Evolutionary conservation across 1,284 basidiomycete genomes (phyloP).

Genomic region (Trametes polyzona): DNA sequence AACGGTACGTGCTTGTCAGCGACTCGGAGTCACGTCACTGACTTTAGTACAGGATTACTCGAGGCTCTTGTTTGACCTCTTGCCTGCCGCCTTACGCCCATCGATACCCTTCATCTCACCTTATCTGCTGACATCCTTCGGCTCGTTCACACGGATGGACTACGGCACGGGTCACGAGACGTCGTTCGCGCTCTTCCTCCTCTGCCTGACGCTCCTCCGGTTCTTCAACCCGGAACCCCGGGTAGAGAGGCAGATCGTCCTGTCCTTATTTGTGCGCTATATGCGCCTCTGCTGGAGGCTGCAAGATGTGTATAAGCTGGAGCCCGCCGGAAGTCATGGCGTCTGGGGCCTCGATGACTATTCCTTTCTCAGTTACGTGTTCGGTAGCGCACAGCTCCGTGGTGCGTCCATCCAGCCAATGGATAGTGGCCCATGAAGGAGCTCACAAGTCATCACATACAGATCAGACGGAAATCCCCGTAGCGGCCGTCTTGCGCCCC

Average conservation of each 20-base stretch:
- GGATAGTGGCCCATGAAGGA: too few relatives aligned
- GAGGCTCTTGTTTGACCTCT: slow-evolving; percentile 59
- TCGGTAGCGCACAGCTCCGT: slow-evolving; percentile 90
- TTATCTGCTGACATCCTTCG: slow-evolving; percentile 87
- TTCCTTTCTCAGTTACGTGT: slow-evolving; percentile 88
- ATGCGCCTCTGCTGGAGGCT: slow-evolving; percentile 82
- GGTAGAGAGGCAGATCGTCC: slow-evolving; percentile 65
- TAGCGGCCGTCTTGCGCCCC: slow-evolving; percentile 56
- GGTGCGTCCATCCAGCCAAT: slow-evolving; percentile 47
- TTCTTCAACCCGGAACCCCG: slow-evolving; percentile 56
- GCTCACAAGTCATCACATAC: slow-evolving; percentile 5
- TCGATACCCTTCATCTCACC: slow-evolving; percentile 68
- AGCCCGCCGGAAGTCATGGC: slow-evolving; percentile 97
- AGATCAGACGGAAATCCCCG: slow-evolving; percentile 65
- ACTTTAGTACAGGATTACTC: slow-evolving; percentile 57
- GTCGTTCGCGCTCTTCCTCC: slow-evolving; percentile 82
- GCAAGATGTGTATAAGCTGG: slow-evolving; percentile 89
- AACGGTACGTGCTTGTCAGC: slow-evolving; percentile 51
- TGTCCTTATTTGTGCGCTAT: slow-evolving; percentile 78
- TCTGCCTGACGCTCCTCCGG: slow-evolving; percentile 66
- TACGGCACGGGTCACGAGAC: slow-evolving; percentile 98
- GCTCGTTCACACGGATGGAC: slow-evolving; percentile 90
- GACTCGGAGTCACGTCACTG: background rate
- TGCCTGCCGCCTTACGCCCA: slow-evolving; percentile 48
- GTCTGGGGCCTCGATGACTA: slow-evolving; percentile 99